Percentiles rank a stretch among this genome's conserved stretches.
Conservation (phyloP, 2,329 filamentous ascomycete species). For the Penicillium rolfsii region DNA sequence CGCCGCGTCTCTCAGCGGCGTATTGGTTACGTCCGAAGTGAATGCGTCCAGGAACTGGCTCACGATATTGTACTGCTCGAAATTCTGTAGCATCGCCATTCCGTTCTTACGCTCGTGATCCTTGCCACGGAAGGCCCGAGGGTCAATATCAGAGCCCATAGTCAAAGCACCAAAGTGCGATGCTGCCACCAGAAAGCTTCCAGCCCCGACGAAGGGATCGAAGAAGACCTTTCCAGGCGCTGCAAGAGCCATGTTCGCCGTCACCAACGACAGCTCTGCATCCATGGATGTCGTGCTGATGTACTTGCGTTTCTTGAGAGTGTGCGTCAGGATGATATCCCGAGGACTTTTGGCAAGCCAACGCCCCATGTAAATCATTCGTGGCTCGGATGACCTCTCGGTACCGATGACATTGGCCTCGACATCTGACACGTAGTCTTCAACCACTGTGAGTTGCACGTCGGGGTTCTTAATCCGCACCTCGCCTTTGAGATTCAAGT, state of each 20-base stretch:
- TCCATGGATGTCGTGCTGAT: slow-evolving; percentile 99
- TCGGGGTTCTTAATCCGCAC: slow-evolving; percentile 77
- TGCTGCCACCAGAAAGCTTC: slow-evolving; percentile 87
- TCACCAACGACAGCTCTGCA: slow-evolving; percentile 85
- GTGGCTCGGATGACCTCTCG: slow-evolving; percentile 54
- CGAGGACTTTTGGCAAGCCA: slow-evolving; percentile 69
- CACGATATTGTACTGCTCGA: slow-evolving; percentile 76
- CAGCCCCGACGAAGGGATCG: slow-evolving; percentile 94
- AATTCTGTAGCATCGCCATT: slow-evolving; percentile 67
- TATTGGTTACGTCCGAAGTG: slow-evolving; percentile 84
- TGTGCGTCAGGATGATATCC: slow-evolving; percentile 71
- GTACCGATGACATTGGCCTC: slow-evolving; percentile 41
- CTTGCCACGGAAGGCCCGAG: slow-evolving; percentile 77
- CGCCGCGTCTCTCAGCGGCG: slow-evolving; percentile 65
- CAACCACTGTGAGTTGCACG: slow-evolving; percentile 76
- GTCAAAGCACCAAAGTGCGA: slow-evolving; percentile 84
- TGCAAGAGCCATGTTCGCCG: slow-evolving; percentile 86
- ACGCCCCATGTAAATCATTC: slow-evolving; percentile 71
- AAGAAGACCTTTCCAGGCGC: slow-evolving; percentile 84
- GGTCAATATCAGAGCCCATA: slow-evolving; percentile 92
- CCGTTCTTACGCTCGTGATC: slow-evolving; percentile 51
- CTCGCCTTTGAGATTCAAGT: slow-evolving; percentile 74
- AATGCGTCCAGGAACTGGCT: slow-evolving; percentile 74
- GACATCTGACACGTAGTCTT: slow-evolving; percentile 69
- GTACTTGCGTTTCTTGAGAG: slow-evolving; percentile 90